A percentile compares a stretch with the other conserved stretches of the same genome.
These are phyloP conservation scores for Trichoderma gracile DNA, from an alignment of 2,329 filamentous ascomycete species.

Conservation along the genomic window DNA sequence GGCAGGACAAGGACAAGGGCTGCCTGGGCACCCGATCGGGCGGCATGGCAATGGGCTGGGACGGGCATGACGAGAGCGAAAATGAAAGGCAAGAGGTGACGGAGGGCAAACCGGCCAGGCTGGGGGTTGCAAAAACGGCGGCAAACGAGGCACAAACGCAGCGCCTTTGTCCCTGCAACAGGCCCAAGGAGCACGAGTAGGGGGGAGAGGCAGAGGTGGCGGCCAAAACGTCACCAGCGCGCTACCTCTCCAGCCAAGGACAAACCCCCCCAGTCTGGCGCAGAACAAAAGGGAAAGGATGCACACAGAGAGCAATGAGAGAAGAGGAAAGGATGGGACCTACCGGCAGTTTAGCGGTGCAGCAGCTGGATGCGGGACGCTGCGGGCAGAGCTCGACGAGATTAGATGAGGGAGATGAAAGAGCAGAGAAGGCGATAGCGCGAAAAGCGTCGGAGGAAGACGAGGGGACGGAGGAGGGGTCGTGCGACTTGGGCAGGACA, in stretches of 20 bases:
- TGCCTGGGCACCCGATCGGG: constrained; percentile 23
- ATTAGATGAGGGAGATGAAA: constrained; percentile 23
- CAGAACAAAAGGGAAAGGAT: background rate
- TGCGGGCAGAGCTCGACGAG: constrained; percentile 12
- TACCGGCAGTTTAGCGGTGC: constrained; percentile 16
- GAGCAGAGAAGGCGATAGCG: constrained; percentile 6
- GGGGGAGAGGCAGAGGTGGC: background rate
- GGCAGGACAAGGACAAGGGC: constrained; percentile 23
- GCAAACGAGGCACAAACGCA: constrained; percentile 22
- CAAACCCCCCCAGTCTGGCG: background rate
- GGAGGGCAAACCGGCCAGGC: constrained; percentile 6
- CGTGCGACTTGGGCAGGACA: constrained; percentile 18
- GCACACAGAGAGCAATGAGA: background rate
- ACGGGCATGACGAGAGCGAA: constrained; percentile 10
- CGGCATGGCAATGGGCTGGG: constrained; percentile 18
- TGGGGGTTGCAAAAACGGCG: constrained; percentile 4
- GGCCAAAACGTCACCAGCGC: constrained; percentile 25
- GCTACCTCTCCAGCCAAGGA: constrained; percentile 11
- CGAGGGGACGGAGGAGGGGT: constrained; percentile 24
- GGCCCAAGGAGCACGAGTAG: constrained; percentile 1
- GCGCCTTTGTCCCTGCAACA: background rate
- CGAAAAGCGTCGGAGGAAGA: background rate
- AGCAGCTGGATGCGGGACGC: constrained; percentile 8
- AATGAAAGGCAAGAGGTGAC: background rate
- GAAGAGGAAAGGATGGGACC: background rate